Base-by-base conservation (phyloP, 257 asterid genomes). In the Handroanthus guayacan region DNA sequence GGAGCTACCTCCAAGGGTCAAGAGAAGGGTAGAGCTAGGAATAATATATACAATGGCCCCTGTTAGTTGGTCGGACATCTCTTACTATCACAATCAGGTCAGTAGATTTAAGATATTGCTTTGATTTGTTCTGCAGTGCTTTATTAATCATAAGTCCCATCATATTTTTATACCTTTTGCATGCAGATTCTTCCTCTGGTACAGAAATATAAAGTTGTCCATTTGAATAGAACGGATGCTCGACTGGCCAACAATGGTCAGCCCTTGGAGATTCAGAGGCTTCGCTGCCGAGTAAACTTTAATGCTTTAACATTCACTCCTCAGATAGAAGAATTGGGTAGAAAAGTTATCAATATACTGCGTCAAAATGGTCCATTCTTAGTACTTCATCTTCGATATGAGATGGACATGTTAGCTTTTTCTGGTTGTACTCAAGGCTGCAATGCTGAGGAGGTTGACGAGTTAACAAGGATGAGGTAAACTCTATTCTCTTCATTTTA, bases 391-490 rank as follows among this genome's bases (percentile, higher is more conserved):
- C 92, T 89, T 71, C 82, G 95, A 77, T 89, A 84, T n/a, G 95
- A 89, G 81, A 89, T 89, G 95, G 95, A 89, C 81, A 89, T 89
- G 92, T 65, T 89, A 65, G 92, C 95, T 45, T 89, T 89, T 71
- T 87, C 95, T 78, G 95, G 95, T 54, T 89, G 95, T 65, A 80
- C 88, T 34, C 92, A 87, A 76, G 95, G 95, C 51, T 89, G 89
- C 83, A 87, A 86, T 66, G 62, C 75, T n/a, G 91, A 86, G 51
- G 95, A 89, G 87, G 84, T 82, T 25, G 89, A 86, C 55, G 92
- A 89, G 79, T 77, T 89, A 77, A 87, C 92, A 60, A 83, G 88
- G 79, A 89, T 89, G 95, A 87, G 95, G 95, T 86, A 54, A 70
- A 25, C 36, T 57, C 17, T 50, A 0, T 67, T 52, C 36, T 47